Percentiles rank a stretch among this genome's conserved stretches.
Evolutionary conservation across 139 green algal species (phyloP).

Genomic region (Picochlorum sp.): DNA sequence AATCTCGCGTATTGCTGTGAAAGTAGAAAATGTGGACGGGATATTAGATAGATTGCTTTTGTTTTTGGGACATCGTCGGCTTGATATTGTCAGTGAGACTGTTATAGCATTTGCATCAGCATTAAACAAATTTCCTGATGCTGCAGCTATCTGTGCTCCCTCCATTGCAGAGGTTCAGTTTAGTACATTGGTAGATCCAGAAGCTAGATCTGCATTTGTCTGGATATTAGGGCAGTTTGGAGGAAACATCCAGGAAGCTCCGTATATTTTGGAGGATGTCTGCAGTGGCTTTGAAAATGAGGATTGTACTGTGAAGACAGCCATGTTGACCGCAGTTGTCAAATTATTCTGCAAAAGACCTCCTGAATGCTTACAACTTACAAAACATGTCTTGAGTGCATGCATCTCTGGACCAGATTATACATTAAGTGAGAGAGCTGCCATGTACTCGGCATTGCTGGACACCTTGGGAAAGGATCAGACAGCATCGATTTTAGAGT

Average conservation of each 20-base stretch:
- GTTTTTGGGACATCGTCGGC: constrained; percentile 71
- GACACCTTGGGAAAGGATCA: constrained; percentile 5
- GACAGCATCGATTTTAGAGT: constrained; percentile 44
- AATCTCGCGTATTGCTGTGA: constrained; percentile 61
- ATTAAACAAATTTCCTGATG: constrained; percentile 69
- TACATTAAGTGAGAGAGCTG: constrained; percentile 80
- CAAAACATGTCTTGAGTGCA: constrained; percentile 48
- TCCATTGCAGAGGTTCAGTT: constrained; percentile 26
- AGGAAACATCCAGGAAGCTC: constrained; percentile 62
- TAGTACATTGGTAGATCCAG: constrained; percentile 44
- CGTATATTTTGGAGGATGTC: constrained; percentile 82
- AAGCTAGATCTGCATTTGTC: constrained; percentile 70
- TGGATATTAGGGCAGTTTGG: constrained; percentile 91
- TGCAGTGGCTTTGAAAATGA: constrained; percentile 46
- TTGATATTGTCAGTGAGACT: constrained; percentile 44
- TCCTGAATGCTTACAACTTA: constrained; percentile 60
- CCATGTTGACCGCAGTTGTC: constrained; percentile 64
- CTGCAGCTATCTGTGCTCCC: constrained; percentile 44
- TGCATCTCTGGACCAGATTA: constrained; percentile 51
- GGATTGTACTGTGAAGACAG: constrained; percentile 49
- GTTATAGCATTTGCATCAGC: constrained; percentile 68
- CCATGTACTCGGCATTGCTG: constrained; percentile 74
- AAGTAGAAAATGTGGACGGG: constrained; percentile 60
- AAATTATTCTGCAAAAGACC: constrained; percentile 90
- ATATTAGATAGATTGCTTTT: constrained; percentile 86